A percentile compares a stretch with the other conserved stretches of the same genome.
These are phyloP conservation scores for Nakaseomyces sp. DNA, from an alignment of 1,139 yeast genomes.

Conservation along the genomic window DNA sequence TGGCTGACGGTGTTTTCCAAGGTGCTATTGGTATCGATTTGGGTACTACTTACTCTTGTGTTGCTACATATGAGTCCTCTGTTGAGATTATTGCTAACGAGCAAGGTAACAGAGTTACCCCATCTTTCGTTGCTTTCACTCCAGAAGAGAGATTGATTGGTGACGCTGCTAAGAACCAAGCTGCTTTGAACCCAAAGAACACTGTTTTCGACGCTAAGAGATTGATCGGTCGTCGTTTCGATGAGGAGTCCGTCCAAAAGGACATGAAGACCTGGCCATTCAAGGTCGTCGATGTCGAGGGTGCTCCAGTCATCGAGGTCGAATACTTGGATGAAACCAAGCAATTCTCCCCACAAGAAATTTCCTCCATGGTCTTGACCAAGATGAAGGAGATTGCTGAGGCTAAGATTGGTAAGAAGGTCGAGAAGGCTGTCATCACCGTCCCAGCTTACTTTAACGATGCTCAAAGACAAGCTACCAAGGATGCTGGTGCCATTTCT, in stretches of 20 bases:
- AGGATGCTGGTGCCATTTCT: slow-evolving; percentile 92
- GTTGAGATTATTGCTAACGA: slow-evolving; percentile 88
- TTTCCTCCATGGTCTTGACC: slow-evolving; percentile 82
- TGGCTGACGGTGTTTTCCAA: slow-evolving; percentile 99
- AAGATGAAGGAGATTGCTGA: slow-evolving; percentile 93
- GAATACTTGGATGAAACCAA: slow-evolving; percentile 61
- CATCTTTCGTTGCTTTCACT: slow-evolving; percentile 82
- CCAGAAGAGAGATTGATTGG: slow-evolving; percentile 85
- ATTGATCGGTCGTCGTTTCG: slow-evolving; percentile 72
- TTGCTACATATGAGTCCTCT: slow-evolving; percentile 87
- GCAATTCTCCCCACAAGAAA: slow-evolving; percentile 81
- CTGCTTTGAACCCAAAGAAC: slow-evolving; percentile 71
- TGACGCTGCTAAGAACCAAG: slow-evolving; percentile 93
- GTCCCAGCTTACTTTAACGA: slow-evolving; percentile 96
- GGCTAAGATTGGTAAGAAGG: slow-evolving; percentile 81
- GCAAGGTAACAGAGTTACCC: slow-evolving; percentile 94
- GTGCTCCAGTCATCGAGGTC: slow-evolving; percentile 76
- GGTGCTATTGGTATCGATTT: slow-evolving; percentile 99
- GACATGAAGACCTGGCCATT: slow-evolving; percentile 82
- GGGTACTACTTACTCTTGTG: slow-evolving; percentile 91
- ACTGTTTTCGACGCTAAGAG: slow-evolving; percentile 85
- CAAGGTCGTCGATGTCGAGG: slow-evolving; percentile 56
- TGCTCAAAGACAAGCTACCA: slow-evolving; percentile 94
- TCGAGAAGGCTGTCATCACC: slow-evolving; percentile 89
- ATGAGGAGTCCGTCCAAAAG: slow-evolving; percentile 69